Conservation (phyloP, 306 rosid species). For the Aeschynomene evenia region DNA sequence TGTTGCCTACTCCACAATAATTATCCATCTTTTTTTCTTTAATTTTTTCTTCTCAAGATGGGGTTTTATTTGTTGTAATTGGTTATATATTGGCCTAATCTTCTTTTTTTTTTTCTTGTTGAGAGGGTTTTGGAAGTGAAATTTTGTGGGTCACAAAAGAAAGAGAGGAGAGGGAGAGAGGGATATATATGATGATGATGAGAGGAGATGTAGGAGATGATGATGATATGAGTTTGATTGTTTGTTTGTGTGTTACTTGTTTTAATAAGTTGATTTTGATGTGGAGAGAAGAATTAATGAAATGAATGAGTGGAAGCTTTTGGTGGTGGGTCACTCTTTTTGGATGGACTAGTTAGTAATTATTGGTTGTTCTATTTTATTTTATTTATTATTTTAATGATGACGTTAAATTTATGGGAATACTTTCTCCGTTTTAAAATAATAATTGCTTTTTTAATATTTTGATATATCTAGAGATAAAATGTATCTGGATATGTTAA, state of each 20-base stretch:
- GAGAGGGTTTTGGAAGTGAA: constrained; percentile 15
- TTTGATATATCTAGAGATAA: no score
- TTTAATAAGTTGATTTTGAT: constrained; percentile 27
- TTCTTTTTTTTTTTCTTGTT: constrained; percentile 33
- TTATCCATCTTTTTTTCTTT: constrained; percentile 29
- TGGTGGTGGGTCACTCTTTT: constrained; percentile 62
- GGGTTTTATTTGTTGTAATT: no score
- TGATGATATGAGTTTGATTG: neutral
- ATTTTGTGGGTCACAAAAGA: constrained; percentile 31
- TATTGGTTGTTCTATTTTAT: neutral
- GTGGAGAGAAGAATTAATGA: neutral
- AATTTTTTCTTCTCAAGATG: neutral
- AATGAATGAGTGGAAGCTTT: constrained; percentile 35
- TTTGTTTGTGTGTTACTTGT: constrained; percentile 27
- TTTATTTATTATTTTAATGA: no score
- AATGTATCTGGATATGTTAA: no score
- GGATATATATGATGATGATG: constrained; percentile 1
- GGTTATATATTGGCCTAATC: constrained; percentile 16
- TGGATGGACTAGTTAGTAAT: constrained; percentile 19
- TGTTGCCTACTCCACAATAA: no score
- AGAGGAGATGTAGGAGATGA: no score
- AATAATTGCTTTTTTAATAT: no score
- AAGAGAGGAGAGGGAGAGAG: neutral
- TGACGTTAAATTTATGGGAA: no score
- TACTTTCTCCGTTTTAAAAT: no score